phyloP scores from a whole-genome alignment of 2,329 filamentous ascomycete species.

The Sphaerulina musiva region DNA sequence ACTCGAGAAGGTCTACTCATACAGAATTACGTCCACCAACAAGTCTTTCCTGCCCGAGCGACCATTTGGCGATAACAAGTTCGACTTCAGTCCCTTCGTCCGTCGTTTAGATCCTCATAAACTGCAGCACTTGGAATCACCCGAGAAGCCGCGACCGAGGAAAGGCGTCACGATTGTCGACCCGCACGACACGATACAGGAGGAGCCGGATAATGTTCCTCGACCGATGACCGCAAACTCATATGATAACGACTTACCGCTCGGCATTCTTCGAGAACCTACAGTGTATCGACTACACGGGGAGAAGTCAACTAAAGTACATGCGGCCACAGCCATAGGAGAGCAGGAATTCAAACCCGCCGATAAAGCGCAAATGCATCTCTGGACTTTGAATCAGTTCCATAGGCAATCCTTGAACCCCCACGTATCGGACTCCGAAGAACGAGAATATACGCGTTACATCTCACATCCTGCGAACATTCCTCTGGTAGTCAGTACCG shows the following conservation, averaged over 20 bases:
- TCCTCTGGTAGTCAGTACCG: slow-evolving; percentile 65
- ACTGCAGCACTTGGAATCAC: slow-evolving; percentile 44
- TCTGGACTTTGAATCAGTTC: slow-evolving; percentile 83
- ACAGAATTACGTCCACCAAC: slow-evolving; percentile 76
- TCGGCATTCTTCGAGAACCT: slow-evolving; percentile 11
- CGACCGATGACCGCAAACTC: slow-evolving; percentile 11
- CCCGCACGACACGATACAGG: slow-evolving; percentile 37
- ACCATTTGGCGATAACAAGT: slow-evolving; percentile 59
- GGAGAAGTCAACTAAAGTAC: slow-evolving; percentile 15
- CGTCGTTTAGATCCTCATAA: slow-evolving; percentile 50
- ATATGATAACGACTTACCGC: slow-evolving; percentile 8
- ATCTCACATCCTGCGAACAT: slow-evolving; percentile 83
- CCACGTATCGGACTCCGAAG: slow-evolving; percentile 67
- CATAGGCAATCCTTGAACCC: slow-evolving; percentile 82
- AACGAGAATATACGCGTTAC: slow-evolving; percentile 81
- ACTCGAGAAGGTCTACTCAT: slow-evolving; percentile 85
- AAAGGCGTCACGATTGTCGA: slow-evolving; percentile 67
- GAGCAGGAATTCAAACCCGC: slow-evolving; percentile 43
- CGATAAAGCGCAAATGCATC: slow-evolving; percentile 74
- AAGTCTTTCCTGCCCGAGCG: slow-evolving; percentile 72
- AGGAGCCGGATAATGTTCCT: slow-evolving; percentile 4
- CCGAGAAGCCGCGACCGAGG: slow-evolving; percentile 45
- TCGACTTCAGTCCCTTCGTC: slow-evolving; percentile 82
- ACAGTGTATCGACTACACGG: slow-evolving; percentile 7
- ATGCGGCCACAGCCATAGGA: slow-evolving; percentile 16